Percentiles rank a stretch among this genome's conserved stretches.
These are phyloP conservation scores for Davidsoniella eucalypti DNA, from an alignment of 2,329 filamentous ascomycete species.

Conservation along the genomic window DNA sequence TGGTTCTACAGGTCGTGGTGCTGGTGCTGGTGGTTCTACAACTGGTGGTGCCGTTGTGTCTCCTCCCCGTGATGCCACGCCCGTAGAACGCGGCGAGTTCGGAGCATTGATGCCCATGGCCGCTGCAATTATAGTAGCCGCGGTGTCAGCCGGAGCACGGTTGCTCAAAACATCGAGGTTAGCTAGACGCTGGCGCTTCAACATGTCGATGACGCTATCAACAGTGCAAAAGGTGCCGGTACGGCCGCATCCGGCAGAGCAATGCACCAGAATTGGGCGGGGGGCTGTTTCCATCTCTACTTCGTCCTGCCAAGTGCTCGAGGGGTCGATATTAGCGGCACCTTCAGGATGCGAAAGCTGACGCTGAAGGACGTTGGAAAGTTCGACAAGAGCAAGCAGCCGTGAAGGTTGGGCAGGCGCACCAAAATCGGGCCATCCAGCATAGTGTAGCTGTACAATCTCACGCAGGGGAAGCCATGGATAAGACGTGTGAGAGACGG, in stretches of 20 bases:
- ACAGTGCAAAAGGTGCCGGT: slow-evolving; percentile 96
- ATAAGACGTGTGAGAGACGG: slow-evolving; percentile 55
- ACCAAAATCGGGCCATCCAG: slow-evolving; percentile 95
- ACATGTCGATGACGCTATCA: slow-evolving; percentile 88
- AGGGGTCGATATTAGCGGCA: slow-evolving; percentile 17
- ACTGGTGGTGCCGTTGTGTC: too few relatives aligned
- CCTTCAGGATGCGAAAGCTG: slow-evolving; percentile 33
- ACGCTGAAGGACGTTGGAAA: slow-evolving; percentile 60
- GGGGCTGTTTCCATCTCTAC: slow-evolving; percentile 35
- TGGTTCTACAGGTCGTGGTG: too few relatives aligned
- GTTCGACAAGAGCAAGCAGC: slow-evolving; percentile 74
- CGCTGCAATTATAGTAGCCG: slow-evolving; percentile 20
- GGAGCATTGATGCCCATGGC: slow-evolving; percentile 1
- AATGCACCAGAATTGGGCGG: slow-evolving; percentile 79
- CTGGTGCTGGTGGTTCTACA: too few relatives aligned
- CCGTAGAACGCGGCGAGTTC: slow-evolving; percentile 1
- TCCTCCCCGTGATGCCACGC: neutral
- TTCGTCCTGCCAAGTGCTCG: slow-evolving; percentile 31
- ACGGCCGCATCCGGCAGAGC: slow-evolving; percentile 85
- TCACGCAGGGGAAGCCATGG: slow-evolving; percentile 81
- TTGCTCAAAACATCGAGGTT: slow-evolving; percentile 16
- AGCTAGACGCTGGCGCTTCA: slow-evolving; percentile 60
- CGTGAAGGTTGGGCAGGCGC: slow-evolving; percentile 79
- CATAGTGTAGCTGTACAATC: slow-evolving; percentile 87
- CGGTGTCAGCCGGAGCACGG: slow-evolving; percentile 22